Percentiles rank a stretch among this genome's conserved stretches.
These are phyloP conservation scores for Fusarium solani-melongenae DNA, from an alignment of 2,329 filamentous ascomycete species.

Conservation along the genomic window DNA sequence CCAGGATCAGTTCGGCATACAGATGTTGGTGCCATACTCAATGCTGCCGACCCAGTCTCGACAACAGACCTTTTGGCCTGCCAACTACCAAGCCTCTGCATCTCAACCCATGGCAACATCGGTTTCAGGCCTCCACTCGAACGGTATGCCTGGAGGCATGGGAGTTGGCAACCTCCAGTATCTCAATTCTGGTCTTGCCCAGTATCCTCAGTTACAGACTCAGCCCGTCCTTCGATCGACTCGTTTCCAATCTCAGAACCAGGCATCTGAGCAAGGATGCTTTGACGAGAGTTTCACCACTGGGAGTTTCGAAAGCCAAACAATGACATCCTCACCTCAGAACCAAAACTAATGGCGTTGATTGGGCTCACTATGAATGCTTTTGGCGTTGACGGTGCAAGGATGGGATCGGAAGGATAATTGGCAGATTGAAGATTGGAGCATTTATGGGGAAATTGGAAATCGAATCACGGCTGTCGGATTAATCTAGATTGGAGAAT, in stretches of 20 bases:
- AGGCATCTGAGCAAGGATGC: neutral
- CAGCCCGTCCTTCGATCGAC: neutral
- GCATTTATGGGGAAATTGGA: neutral
- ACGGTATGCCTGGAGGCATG: neutral
- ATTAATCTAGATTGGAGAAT: neutral
- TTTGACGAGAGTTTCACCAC: neutral
- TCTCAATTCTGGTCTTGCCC: neutral
- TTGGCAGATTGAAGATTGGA: neutral
- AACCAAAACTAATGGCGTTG: neutral
- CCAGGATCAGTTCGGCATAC: neutral
- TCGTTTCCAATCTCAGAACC: neutral
- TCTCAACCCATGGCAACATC: neutral
- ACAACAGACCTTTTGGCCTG: neutral
- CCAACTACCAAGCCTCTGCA: neutral
- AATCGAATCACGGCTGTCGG: neutral
- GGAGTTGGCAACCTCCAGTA: neutral
- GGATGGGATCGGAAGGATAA: neutral
- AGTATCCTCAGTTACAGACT: neutral
- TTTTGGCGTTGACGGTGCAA: neutral
- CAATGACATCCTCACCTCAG: neutral
- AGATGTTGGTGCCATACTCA: neutral
- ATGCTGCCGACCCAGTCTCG: neutral
- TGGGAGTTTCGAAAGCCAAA: neutral
- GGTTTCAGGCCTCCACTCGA: neutral
- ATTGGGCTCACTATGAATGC: neutral